Evolutionary conservation across 345 rosid genomes (phyloP), one percentile per base, ranked within the genome.

Genomic region (Carallia brachiata): DNA sequence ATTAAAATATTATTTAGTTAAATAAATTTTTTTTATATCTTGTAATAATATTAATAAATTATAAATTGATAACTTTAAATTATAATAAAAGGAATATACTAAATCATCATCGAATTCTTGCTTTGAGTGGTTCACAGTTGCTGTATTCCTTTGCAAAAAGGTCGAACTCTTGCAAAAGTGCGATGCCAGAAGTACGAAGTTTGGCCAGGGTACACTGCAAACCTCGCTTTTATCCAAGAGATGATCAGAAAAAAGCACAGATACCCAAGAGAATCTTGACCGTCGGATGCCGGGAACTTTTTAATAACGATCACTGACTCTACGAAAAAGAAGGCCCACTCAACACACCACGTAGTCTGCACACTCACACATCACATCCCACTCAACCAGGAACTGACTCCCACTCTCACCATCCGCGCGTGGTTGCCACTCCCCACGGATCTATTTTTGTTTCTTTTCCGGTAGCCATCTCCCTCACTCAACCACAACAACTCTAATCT

Each of bases 391-490:
- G 15, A 40, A 40, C 13, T 1, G 10, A 40, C 2, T 56, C 39
- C 34, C 47, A 19, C 31, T 39, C 55, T 40, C 62, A 63, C 44
- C 55, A 18, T 37, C 74, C 17, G 48, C 74, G 7, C 62, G 74
- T 70, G 3, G n/a, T 13, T 0, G 16, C 13, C 50, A 44, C 50
- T 44, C 13, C 50, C 50, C 50, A 12, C 50, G 9, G 15, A 12
- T 44, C 50, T 16, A 52, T 30, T 28, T 10, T 6, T 5, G 16
- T 36, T n/a, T 23, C 39, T 44, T 8, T 36, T 52, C 15, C 67
- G n/a, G 32, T 16, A 17, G 6, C 32, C 60, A 4, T 15, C 2
- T 3, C 50, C 4, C 16, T 2, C 2, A 15, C 0, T 13, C 1
- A 13, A 0, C 28, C 30, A 4, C 7, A 44, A 44, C 40, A 30